Evolutionary conservation across 78 protist genomes (phyloP), one percentile per base, ranked within the genome.

Genomic region (Dictyostelium purpureum): DNA sequence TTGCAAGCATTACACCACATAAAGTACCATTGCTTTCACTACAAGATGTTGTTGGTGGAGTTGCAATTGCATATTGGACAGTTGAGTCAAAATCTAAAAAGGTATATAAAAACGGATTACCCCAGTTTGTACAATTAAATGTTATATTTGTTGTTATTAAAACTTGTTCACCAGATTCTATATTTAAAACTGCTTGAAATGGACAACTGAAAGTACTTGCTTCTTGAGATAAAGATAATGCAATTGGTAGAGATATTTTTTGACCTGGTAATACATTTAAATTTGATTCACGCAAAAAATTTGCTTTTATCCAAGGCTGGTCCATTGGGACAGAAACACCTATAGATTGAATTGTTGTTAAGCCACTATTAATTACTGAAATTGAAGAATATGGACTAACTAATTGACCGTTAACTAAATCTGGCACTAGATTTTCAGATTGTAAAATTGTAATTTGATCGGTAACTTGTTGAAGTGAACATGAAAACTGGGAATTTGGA

Each of bases 61-160:
- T 71, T 63, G 85, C 83, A 21, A 79, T 63, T 18, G 94, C 83
- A 59, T 88, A 88, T 57, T 88, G 94, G 10, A 88, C 94, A 0
- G 83, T 54, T 12, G 24, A 6, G 45, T 88, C 94, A 61, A 56
- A 88, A 45, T 88, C 94, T 28, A 78, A 45, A 40, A 88, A 88
- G 5, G 87, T 88, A 51, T 52, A 88, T 24, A 56, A 28, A 35
- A 33, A 88, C 24, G 94, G 78, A 21, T 88, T 66, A 42, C 70
- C 69, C 38, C 45, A 85, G 24, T 40, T 18, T 6, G 92, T 85
- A 47, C 92, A 85, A 45, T 85, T 85, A 18, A 85, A 73, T 40
- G 63, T 35, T 16, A 77, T n/a, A 19, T 42, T 42, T 1, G 87
- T 42, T 5, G 70, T 4, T n/a, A n/a, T n/a, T n/a, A n/a, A n/a